Base-by-base conservation (phyloP, 2,329 filamentous ascomycete genomes). In the Penicillium sp. region DNA sequence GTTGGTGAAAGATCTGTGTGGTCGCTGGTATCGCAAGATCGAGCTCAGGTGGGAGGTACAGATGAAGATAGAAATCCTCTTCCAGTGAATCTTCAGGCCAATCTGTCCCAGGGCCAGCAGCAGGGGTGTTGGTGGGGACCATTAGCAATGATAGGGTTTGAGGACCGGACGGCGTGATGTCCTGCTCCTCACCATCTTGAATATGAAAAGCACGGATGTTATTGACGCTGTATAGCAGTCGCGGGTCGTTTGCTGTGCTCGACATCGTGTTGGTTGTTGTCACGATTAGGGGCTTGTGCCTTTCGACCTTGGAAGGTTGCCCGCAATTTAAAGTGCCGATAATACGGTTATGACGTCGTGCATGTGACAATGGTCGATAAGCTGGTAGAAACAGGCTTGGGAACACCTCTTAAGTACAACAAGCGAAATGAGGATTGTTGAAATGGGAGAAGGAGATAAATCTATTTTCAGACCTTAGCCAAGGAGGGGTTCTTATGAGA, bases 1-100 rank as follows among this genome's bases (percentile, higher is more conserved):
- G 92, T 76, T 97, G 91, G 74, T 96, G 92, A 77, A 96, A 97
- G 72, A 99, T 94, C 73, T 97, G 93, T 0, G 94, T 97, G 0
- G 92, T 97, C 18, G 93, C 93, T 13, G 94, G 94, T 14, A 97
- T 82, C 6, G 94, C 90, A 6, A 97, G 84, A 67, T 97, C 93
- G 66, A 99, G 85, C 80, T 97, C 93, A 20, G 93, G 93, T 14
- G 93, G 92, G 10, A 97, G 85, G 68, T 97, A 92, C 24, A 99
- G 85, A 74, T 97, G 93, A 5, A 99, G 85, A 73, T 97, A 97
- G 78, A 97, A 97, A 79, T 97, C 94, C 72, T 97, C 89, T 69
- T 92, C 88, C 4, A 82, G 81, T 4, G 72, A 67, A 54, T 97
- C 89, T 69, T 92, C 88, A 4, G 83, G 81, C 4, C 71, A 67